Base-by-base conservation (phyloP, 495 filamentous ascomycete genomes). In the Friedmanniomyces endolithicus region DNA sequence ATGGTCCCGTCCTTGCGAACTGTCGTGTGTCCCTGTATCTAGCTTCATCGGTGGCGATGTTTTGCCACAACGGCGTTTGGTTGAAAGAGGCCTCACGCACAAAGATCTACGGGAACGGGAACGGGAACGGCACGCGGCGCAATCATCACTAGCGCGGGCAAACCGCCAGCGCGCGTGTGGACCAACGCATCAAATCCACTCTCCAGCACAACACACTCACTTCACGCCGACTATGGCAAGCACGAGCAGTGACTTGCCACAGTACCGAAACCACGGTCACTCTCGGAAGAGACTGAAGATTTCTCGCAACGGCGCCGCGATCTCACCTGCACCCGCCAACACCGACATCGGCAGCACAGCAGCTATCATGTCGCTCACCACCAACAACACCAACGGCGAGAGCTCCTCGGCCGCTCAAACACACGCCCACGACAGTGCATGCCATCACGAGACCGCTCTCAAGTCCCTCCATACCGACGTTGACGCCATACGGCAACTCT, bases 391-490 rank as follows among this genome's bases (percentile, higher is more conserved):
- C n/a, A 31, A 50, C 51, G 51, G 51, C 22, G 51, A 44, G 40
- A 46, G 24, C 14, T 44, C 37, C 9, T 6, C 24, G 12, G 23
- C 31, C 4, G 47, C 24, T 35, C 4, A 2, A n/a, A 16, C 29
- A 35, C 14, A 46, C 37, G 14, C 11, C 51, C 22, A 44, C 24
- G 40, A 46, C 9, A 25, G 1, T 6, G 9, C 35, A 1, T 53
- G 49, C 25, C 40, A 53, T 8, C 59, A 61, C 50, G 49, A 61
- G 27, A 16, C 25, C 1, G 27, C 41, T 2, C 50, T 63, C 22
- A 54, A 55, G 14, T 50, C 48, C 6, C 50, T 63, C 50, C 48
- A 68, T 46, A 53, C 55, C 22, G 72, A 75, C 43, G 62, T 74
- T 25, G 68, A 69, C 52, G 55, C 55, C 48, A 62, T 71, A 20